Percentiles rank a stretch among this genome's conserved stretches.
Conservation (phyloP, 495 filamentous ascomycete genomes). For the Penicillium cinerascens region DNA sequence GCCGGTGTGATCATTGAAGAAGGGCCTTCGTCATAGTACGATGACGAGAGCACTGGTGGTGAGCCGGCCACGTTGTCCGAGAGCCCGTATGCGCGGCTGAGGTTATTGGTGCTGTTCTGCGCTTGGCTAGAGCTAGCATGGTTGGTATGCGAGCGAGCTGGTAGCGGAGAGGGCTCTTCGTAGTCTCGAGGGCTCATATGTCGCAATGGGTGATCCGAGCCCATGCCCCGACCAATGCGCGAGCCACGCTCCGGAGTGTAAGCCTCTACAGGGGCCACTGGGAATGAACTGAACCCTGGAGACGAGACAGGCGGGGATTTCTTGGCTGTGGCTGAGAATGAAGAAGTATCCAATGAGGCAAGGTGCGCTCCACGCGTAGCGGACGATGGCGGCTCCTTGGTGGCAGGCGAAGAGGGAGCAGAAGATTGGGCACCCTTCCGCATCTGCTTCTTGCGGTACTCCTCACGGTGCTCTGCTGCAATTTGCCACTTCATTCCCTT, state of each 20-base stretch:
- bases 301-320: constrained; percentile 52
- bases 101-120: constrained; percentile 51
- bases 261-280: constrained; percentile 45
- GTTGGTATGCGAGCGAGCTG: constrained; percentile 44
- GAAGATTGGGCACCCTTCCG: constrained; percentile 46
- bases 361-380: constrained; percentile 15
- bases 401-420: constrained; percentile 45
- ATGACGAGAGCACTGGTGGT: constrained; percentile 68
- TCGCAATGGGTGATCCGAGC: constrained; percentile 34
- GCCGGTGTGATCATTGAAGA: constrained; percentile 76
- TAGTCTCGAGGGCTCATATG: constrained; percentile 37
- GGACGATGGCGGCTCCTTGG: constrained; percentile 36
- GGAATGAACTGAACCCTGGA: constrained; percentile 46
- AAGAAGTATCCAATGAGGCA: constrained; percentile 43
- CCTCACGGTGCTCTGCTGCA: constrained; percentile 72
- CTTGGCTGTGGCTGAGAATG: constrained; percentile 41
- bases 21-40: constrained; percentile 54
- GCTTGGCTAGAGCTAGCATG: constrained; percentile 27
- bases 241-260: constrained; percentile 48
- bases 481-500: constrained; percentile 99
- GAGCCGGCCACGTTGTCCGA: constrained; percentile 60
- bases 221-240: constrained; percentile 31
- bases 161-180: constrained; percentile 56
- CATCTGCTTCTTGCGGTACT: constrained; percentile 61
- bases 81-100: constrained; percentile 51